A percentile compares a stretch with the other conserved stretches of the same genome.
These are phyloP conservation scores for Arctium minus DNA, from an alignment of 129 eudicot species.

Conservation along the genomic window DNA sequence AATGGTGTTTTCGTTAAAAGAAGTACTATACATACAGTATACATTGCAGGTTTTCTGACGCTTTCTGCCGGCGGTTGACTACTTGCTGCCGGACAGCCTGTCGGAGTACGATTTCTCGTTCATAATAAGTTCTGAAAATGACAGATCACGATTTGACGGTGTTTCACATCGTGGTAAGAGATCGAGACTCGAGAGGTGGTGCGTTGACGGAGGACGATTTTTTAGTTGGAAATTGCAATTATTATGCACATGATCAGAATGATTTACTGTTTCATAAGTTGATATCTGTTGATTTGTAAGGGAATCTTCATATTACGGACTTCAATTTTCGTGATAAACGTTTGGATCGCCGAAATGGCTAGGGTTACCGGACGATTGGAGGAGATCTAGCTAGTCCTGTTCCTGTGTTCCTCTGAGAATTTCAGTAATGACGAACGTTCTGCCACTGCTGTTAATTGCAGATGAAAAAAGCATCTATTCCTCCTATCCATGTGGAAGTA, in stretches of 20 bases:
- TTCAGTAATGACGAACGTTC: constrained; percentile 59
- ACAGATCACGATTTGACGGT: constrained; percentile 54
- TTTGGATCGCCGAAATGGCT: constrained; percentile 51
- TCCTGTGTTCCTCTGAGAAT: constrained; percentile 61
- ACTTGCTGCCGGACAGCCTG: constrained; percentile 53
- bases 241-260: constrained; percentile 46
- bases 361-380: constrained; percentile 32
- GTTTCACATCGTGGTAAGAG: constrained; percentile 69
- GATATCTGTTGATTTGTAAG: constrained; percentile 50
- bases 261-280: constrained; percentile 36
- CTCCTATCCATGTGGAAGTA: not conserved
- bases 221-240: constrained; percentile 59
- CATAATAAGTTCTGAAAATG: constrained; percentile 38
- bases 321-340: constrained; percentile 56
- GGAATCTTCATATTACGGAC: constrained; percentile 70
- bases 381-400: constrained; percentile 34
- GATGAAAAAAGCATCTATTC: constrained; percentile 14
- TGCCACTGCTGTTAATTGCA: constrained; percentile 40
- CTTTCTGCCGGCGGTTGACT: constrained; percentile 19
- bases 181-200: constrained; percentile 51
- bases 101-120: constrained; percentile 54
- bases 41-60: not conserved
- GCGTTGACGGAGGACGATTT: constrained; percentile 37
- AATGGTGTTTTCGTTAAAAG: constrained; percentile 18
- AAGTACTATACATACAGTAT: not conserved